Conservation (phyloP, 2,329 filamentous ascomycete genomes). For the Cladosporium sp. region DNA sequence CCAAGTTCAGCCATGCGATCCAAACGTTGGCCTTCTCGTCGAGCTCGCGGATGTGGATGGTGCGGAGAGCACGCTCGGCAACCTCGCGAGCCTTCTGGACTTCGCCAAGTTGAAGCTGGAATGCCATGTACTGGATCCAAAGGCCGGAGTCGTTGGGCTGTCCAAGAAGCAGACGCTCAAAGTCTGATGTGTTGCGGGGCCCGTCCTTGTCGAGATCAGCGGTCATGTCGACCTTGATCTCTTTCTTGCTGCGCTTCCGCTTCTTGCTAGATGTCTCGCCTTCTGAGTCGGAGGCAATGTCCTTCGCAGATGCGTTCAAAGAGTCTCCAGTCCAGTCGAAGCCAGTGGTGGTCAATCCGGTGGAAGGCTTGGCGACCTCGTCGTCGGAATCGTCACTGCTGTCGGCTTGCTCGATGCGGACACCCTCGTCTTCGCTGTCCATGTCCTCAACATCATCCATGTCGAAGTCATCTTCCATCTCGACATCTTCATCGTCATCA, state of each 20-base stretch:
- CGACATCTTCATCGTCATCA: slow-evolving; percentile 33
- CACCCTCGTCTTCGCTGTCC: slow-evolving; percentile 46
- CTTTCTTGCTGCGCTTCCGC: slow-evolving; percentile 69
- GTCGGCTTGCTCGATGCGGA: slow-evolving; percentile 47
- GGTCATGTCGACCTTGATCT: slow-evolving; percentile 81
- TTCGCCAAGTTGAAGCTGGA: slow-evolving; percentile 89
- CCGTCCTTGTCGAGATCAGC: slow-evolving; percentile 87
- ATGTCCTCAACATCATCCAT: slow-evolving; percentile 41
- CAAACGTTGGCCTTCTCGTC: slow-evolving; percentile 92
- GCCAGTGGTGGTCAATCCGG: slow-evolving; percentile 63
- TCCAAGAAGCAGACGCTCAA: slow-evolving; percentile 85
- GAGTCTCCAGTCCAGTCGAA: slow-evolving; percentile 82
- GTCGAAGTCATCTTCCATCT: slow-evolving; percentile 34
- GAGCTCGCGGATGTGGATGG: slow-evolving; percentile 86
- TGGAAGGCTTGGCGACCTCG: slow-evolving; percentile 27
- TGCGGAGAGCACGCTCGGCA: slow-evolving; percentile 83
- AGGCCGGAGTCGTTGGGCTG: slow-evolving; percentile 89
- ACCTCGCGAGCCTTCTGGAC: slow-evolving; percentile 82
- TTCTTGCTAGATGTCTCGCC: slow-evolving; percentile 47
- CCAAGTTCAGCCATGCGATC: slow-evolving; percentile 90
- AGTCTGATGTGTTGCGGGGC: slow-evolving; percentile 85
- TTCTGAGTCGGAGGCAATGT: slow-evolving; percentile 51
- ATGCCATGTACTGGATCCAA: slow-evolving; percentile 99
- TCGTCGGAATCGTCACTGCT: slow-evolving; percentile 28
- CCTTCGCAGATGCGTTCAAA: slow-evolving; percentile 50